Evolutionary conservation across 495 filamentous ascomycete genomes (phyloP), one percentile per base, ranked within the genome.

Genomic region (Hamigera avellanea): DNA sequence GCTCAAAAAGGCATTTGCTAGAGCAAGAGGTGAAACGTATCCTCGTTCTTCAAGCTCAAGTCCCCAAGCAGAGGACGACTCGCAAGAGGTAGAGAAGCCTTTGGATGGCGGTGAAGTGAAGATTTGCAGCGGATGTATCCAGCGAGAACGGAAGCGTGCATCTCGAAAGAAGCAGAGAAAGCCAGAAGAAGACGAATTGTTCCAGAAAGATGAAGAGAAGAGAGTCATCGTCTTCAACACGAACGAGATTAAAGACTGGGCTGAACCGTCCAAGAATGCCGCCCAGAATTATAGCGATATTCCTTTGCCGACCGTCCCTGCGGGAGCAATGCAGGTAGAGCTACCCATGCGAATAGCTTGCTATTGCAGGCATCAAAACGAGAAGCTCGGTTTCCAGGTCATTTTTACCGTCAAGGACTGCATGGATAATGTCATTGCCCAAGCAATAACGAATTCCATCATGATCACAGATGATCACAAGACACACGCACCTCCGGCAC

Each of bases 401-500:
- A 93, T 96, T 19, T 91, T 95, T 52, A 95, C 89, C 2, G 61
- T 96, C 35, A 93, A 87, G 49, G 83, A 93, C 61, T 71, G 79
- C 43, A 48, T 70, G 36, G 78, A 74, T 49, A 75, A 76, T 28
- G 58, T 93, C 14, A 57, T 95, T 33, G 81, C 86, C 14, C 89
- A 96, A 49, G 72, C 74, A n/a, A 79, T 94, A 17, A 86, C 85
- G 4, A 73, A 75, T 23, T 80, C 85, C 0, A 91, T 94, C 37
- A 81, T 94, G 70, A 95, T 96, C 47, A 95, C 89, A 1, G 89
- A 96, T 56, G 88, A 96, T 52, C 89, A 96, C 61, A 96, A 96
- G 56, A 88, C 85, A 2, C 78, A 83, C 40, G 59, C 69, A 28
- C 59, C 69, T 39, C 39, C 63, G 15, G 54, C 62, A 26, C 44